Percentiles rank a stretch among this genome's conserved stretches.
Evolutionary conservation across 1,139 yeast genomes (phyloP).

Genomic region (Nakaseomyces uthaithaninus): DNA sequence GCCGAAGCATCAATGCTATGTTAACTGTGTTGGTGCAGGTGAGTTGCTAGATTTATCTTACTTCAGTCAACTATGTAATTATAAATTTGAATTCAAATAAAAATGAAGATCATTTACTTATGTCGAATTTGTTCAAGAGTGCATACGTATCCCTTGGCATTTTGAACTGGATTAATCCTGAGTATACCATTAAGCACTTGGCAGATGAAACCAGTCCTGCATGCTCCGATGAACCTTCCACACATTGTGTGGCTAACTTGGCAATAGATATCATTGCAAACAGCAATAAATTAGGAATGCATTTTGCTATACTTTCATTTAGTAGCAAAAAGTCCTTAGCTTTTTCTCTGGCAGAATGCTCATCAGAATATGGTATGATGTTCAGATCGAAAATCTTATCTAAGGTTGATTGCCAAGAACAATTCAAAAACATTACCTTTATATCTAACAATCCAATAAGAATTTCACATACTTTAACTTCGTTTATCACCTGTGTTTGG

Average conservation of each 20-base stretch:
- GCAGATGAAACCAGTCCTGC: slow-evolving; percentile 39
- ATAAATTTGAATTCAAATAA: too few species aligned
- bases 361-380: slow-evolving; percentile 49
- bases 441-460: slow-evolving; percentile 62
- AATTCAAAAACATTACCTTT: slow-evolving; percentile 49
- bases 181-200: slow-evolving; percentile 82
- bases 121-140: slow-evolving; percentile 44
- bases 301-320: slow-evolving; percentile 67
- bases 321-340: slow-evolving; percentile 53
- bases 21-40: too few species aligned
- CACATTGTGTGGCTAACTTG: slow-evolving; percentile 43
- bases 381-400: slow-evolving; percentile 51
- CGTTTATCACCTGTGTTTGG: slow-evolving; percentile 39
- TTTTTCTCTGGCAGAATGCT: slow-evolving; percentile 43
- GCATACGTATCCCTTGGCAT: slow-evolving; percentile 91
- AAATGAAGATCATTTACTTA: slow-evolving; percentile 1
- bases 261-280: slow-evolving; percentile 76
- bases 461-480: slow-evolving; percentile 54
- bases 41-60: too few species aligned
- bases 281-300: slow-evolving; percentile 70
- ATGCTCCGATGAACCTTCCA: slow-evolving; percentile 47
- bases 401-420: slow-evolving; percentile 58
- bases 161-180: slow-evolving; percentile 91
- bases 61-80: too few species aligned
- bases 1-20: too few species aligned